Evolutionary conservation across 2,329 filamentous ascomycete species (phyloP).

Genomic region (Didymella lethalis): DNA sequence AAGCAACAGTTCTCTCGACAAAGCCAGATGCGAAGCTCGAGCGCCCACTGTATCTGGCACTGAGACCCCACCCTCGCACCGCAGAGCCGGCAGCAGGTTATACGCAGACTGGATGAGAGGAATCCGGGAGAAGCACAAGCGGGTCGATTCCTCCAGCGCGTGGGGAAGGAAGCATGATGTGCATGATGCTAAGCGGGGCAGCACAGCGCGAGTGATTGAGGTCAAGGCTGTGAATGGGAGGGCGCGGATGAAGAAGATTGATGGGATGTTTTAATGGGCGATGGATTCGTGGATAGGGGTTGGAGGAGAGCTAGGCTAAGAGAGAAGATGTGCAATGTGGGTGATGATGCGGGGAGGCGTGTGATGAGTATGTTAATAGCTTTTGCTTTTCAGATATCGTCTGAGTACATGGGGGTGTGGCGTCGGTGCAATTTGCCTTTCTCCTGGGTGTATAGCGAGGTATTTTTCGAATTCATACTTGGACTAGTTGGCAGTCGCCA

Average conservation of each 20-base stretch:
- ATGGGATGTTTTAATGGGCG: conserved; percentile 1
- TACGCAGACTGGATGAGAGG: conserved; percentile 18
- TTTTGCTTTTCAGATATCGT: not conserved
- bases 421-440: not conserved
- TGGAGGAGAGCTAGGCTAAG: not conserved
- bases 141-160: not conserved
- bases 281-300: not conserved
- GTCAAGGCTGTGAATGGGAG: conserved; percentile 5
- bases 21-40: too few species aligned
- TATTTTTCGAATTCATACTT: not conserved
- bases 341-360: not conserved
- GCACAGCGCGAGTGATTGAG: conserved; percentile 4
- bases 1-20: too few species aligned
- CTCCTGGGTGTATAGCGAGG: not conserved
- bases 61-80: not conserved
- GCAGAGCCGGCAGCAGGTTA: conserved; percentile 7
- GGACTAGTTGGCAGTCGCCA: not conserved
- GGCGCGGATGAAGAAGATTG: conserved; percentile 4
- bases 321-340: not conserved
- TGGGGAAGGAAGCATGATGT: not conserved
- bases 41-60: not conserved
- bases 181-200: not conserved
- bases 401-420: not conserved
- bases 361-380: not conserved
- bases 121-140: conserved; percentile 13